Evolutionary conservation across 495 filamentous ascomycete species (phyloP), one percentile per base, ranked within the genome.

Genomic region (Oleoguttula mirabilis): DNA sequence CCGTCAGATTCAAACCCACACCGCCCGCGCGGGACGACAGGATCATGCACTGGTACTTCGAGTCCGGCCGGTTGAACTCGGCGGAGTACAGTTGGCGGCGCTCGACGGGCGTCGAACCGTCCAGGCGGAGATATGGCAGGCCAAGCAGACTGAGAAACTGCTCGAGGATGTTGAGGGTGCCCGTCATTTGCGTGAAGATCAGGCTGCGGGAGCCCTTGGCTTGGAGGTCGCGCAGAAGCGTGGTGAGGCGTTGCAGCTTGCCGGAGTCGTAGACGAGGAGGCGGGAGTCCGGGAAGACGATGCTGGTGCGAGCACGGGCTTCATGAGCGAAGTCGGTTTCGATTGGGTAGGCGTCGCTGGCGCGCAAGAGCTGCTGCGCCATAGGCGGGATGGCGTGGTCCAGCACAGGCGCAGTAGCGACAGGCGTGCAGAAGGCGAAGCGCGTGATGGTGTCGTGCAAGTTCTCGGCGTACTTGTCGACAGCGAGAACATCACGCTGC

Each of bases 161-260:
- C 54, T 99, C 92, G 14, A 99, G 72, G 45, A 99, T 90, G 62
- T 99, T 88, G 4, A 99, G 77, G 50, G 96, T 90, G 58, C 88
- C 93, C 20, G 92, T 96, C 92, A 99, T 99, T 55, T 99, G 92
- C 1, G 92, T 96, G 65, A 99, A 99, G 60, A 99, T 96, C 22
- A 99, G 66, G 3, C 85, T 88, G 4, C 92, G 83, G 56, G 95
- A 90, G 12, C 87, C 85, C 39, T 84, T 85, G 5, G 82, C 76
- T 62, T 95, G 87, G 1, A 96, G 70, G 37, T 82, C 77, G 16
- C 90, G 81, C 21, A 99, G 73, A 7, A 99, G 74, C 44, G 74
- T 77, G 55, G 88, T 88, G 11, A 99, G 77, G 20, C 80, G 76
- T 52, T 99, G 92, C 10, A 99, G 73, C 58, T 99, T 99, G 39